phyloP scores from a whole-genome alignment of 2,329 filamentous ascomycete genomes.

The Fusarium buxicola region DNA sequence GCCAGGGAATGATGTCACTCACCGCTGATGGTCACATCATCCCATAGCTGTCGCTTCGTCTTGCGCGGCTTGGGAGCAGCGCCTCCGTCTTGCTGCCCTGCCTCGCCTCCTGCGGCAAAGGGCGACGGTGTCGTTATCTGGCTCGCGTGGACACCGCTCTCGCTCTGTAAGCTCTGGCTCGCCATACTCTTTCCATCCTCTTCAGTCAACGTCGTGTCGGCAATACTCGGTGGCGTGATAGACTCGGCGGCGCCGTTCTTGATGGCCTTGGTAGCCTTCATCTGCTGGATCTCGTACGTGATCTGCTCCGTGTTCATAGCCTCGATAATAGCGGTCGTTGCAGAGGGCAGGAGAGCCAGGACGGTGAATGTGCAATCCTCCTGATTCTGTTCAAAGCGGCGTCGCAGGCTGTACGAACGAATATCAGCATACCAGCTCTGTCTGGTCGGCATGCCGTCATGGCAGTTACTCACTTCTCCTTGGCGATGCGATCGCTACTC shows the following conservation, averaged over 20 bases:
- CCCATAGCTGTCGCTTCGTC: conserved; percentile 95
- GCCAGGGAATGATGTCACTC: conserved; percentile 51
- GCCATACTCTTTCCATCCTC: conserved; percentile 83
- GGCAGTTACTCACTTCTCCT: conserved; percentile 81
- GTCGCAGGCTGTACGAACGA: conserved; percentile 74
- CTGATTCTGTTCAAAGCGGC: conserved; percentile 98
- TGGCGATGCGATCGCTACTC: conserved; percentile 94
- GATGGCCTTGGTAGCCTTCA: conserved; percentile 77
- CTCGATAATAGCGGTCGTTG: conserved; percentile 88
- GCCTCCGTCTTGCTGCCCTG: conserved; percentile 53
- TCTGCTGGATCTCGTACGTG: conserved; percentile 92
- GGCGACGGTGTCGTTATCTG: conserved; percentile 72
- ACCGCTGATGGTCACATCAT: conserved; percentile 97
- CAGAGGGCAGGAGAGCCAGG: conserved; percentile 92
- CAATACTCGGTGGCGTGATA: conserved; percentile 69
- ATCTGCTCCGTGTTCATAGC: conserved; percentile 92
- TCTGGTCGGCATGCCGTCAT: neutral
- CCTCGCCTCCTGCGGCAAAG: conserved; percentile 55
- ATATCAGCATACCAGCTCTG: conserved; percentile 8
- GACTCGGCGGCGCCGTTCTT: conserved; percentile 66
- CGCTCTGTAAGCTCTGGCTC: conserved; percentile 80
- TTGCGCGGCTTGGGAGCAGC: conserved; percentile 66
- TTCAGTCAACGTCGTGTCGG: conserved; percentile 80
- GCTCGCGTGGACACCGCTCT: conserved; percentile 85
- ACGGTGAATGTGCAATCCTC: conserved; percentile 99